phyloP scores from a whole-genome alignment of 129 eudicot species.

The Mikania micrantha region DNA sequence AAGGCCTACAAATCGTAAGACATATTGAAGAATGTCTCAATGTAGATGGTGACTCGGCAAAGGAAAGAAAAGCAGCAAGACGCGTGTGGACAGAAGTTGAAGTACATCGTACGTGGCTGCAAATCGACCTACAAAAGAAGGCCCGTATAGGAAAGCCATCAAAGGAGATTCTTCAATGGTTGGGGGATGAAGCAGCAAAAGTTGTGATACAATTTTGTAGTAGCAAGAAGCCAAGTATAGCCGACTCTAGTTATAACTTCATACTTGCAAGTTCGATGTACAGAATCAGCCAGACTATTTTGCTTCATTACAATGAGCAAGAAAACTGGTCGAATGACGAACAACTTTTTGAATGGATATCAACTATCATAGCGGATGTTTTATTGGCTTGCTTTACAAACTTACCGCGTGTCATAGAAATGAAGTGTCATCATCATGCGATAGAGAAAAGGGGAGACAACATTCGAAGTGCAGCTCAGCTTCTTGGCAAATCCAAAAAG shows the following conservation, averaged over 20 bases:
- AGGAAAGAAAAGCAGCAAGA: conserved; percentile 25
- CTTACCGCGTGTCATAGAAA: neutral
- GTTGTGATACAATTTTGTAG: conserved; percentile 8
- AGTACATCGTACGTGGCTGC: conserved; percentile 30
- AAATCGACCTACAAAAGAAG: conserved; percentile 26
- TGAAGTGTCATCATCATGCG: conserved; percentile 24
- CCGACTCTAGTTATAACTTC: neutral
- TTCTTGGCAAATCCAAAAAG: conserved; percentile 22
- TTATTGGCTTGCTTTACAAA: neutral
- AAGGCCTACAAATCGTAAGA: conserved; percentile 21
- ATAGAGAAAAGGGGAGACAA: conserved; percentile 22
- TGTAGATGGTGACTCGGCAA: neutral
- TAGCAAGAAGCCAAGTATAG: neutral
- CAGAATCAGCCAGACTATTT: neutral
- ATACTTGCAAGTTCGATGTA: neutral
- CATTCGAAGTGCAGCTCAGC: conserved; percentile 3
- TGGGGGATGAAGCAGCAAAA: conserved; percentile 15
- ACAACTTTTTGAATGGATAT: conserved; percentile 15
- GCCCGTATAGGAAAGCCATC: conserved; percentile 15
- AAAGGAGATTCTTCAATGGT: conserved; percentile 20
- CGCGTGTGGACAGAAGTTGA: conserved; percentile 29
- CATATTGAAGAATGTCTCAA: conserved; percentile 24
- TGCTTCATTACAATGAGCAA: neutral
- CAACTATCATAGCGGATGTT: conserved; percentile 22
- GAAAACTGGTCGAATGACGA: neutral